These are phyloP conservation scores for Rhodofomes roseus DNA, from an alignment of 1,284 basidiomycete genomes.

Conservation along the genomic window DNA sequence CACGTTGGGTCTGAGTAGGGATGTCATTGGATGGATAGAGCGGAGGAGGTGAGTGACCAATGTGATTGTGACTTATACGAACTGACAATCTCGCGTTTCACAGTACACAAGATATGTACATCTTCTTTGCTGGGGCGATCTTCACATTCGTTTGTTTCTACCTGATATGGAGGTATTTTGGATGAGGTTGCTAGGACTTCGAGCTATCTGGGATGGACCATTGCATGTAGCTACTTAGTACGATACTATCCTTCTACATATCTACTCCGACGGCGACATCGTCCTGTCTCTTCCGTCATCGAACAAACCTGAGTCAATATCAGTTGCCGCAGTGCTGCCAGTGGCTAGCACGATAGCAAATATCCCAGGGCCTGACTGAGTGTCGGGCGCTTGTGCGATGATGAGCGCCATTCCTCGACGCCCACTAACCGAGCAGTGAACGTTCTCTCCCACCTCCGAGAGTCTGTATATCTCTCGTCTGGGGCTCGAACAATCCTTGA, in stretches of 20 bases:
- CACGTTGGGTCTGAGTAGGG: constrained; percentile 85
- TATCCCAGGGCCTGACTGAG: background rate
- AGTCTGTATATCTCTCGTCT: background rate
- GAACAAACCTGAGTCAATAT: background rate
- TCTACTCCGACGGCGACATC: too few relatives aligned
- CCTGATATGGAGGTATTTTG: constrained; percentile 86
- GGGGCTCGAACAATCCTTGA: too few relatives aligned
- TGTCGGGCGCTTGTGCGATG: background rate
- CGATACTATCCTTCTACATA: background rate
- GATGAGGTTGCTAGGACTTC: constrained; percentile 34
- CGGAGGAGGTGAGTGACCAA: constrained; percentile 61
- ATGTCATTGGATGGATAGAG: constrained; percentile 96
- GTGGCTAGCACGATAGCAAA: background rate
- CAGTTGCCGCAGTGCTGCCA: background rate
- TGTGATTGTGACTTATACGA: background rate
- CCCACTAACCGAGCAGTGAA: background rate
- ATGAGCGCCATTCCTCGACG: background rate
- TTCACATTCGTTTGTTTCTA: constrained; percentile 90
- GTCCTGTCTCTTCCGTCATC: background rate
- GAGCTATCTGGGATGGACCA: background rate
- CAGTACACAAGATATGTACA: constrained; percentile 91
- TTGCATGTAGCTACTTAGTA: background rate
- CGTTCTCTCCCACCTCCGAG: background rate
- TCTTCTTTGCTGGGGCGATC: constrained; percentile 80
- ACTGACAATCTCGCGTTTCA: background rate